Base-by-base conservation (phyloP, 129 eudicot species). In the Glebionis coronaria region DNA sequence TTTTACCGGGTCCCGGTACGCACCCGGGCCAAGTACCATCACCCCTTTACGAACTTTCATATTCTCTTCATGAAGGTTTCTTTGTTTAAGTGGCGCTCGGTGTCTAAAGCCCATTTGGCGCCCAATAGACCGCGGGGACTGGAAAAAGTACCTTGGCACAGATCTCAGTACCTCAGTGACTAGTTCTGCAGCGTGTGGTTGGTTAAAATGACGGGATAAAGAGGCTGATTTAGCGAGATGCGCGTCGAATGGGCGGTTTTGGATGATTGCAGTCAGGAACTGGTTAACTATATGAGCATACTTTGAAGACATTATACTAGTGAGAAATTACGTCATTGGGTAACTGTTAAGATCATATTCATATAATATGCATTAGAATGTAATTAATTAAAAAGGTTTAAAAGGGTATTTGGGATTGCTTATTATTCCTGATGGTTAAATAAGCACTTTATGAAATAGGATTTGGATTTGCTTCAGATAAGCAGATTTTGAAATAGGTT, bases 1-100 rank as follows among this genome's bases (percentile, higher is more conserved):
- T 42, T 60, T 69, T 27, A 55, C 57, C 7, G 82, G 91, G 81
- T 88, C 95, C 64, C 87, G 74, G 23, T 80, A 81, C 16, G 90
- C 90, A n/a, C 86, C 96, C 2, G 97, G 96, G 12, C 97, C 97
- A 19, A 87, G 82, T 65, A 91, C 56, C 9, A 80, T 73, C 18
- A 70, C 23, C 12, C 87, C 89, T 18, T 79, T 78, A 16, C 61
- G 76, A 52, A 59, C 53, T 38, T 76, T 85, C 2, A 62, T 13
- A 12, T 68, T 70, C 78, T 92, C 98, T 27, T 67, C 51, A 13
- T 69, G 71, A 20, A 87, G 84, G 73, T 81, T 76, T 70, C 96
- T 68, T 76, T 88, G 98, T 60, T 82, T 82, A 27, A 88, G 83
- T 1, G 96, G 96, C 0, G 98, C 61, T 19, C 98, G 87, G 77